phyloP scores from a whole-genome alignment of 257 asterid genomes.

The Anisodus tanguticus region DNA sequence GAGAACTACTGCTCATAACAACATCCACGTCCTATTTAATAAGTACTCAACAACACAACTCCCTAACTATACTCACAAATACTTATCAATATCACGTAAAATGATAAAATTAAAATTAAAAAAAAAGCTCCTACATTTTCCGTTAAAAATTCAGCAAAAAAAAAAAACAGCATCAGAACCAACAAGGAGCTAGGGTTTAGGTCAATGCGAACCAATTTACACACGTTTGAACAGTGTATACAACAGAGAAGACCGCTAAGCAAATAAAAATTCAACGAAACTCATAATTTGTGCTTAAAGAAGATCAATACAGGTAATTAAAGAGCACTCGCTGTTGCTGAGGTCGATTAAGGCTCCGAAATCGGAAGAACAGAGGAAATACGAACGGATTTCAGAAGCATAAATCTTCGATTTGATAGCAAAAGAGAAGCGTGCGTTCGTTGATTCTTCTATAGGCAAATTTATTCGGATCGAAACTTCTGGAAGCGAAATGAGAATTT shows the following conservation, averaged over 20 bases:
- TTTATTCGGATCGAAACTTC: neutral
- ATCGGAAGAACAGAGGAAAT: constrained; percentile 6
- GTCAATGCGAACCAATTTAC: constrained; percentile 6
- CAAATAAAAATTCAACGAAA: neutral
- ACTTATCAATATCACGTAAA: constrained; percentile 22
- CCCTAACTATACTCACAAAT: neutral
- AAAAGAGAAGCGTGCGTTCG: neutral
- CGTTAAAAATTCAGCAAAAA: constrained; percentile 14
- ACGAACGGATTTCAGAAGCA: neutral
- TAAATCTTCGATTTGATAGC: neutral
- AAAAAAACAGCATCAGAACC: constrained; percentile 2
- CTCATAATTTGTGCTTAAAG: neutral
- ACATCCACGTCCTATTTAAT: constrained; percentile 18
- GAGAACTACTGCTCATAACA: constrained; percentile 13
- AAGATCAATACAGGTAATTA: constrained; percentile 14
- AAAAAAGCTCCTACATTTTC: neutral
- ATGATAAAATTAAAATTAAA: neutral
- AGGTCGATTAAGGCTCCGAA: constrained; percentile 16
- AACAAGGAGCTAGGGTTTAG: constrained; percentile 22
- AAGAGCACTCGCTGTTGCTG: constrained; percentile 1
- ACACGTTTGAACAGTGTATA: neutral
- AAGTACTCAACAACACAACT: constrained; percentile 6
- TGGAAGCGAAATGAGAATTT: constrained; percentile 15
- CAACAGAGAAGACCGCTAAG: neutral
- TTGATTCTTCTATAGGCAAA: neutral